These are phyloP conservation scores for Dothidotthia symphoricarpi DNA, from an alignment of 2,329 filamentous ascomycete genomes.

Conservation along the genomic window DNA sequence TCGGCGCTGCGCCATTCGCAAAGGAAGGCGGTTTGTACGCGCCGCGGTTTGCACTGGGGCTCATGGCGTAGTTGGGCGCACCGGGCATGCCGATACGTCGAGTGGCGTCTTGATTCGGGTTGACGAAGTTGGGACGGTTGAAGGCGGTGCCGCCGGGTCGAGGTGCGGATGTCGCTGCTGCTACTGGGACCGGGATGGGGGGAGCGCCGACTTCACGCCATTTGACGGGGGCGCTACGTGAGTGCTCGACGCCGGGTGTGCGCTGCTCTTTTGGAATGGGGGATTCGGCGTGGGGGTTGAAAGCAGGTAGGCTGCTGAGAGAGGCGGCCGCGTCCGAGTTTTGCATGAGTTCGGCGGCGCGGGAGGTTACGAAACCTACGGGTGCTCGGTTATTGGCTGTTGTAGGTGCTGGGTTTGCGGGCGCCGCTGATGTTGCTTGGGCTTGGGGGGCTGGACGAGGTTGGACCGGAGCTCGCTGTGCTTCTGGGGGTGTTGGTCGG, in stretches of 20 bases:
- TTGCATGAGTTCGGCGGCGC: slow-evolving; percentile 45
- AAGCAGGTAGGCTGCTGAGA: slow-evolving; percentile 39
- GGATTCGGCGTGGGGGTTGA: slow-evolving; percentile 51
- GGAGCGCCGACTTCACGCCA: slow-evolving; percentile 44
- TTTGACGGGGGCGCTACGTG: slow-evolving; percentile 69
- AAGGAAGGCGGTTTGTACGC: slow-evolving; percentile 48
- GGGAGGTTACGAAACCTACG: slow-evolving; percentile 49
- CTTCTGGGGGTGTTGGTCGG: slow-evolving; percentile 27
- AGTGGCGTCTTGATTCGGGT: slow-evolving; percentile 49
- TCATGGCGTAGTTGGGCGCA: slow-evolving; percentile 36
- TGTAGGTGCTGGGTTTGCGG: slow-evolving; percentile 15
- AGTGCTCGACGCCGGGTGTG: slow-evolving; percentile 83
- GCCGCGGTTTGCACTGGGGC: slow-evolving; percentile 46
- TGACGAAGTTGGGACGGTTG: slow-evolving; percentile 45
- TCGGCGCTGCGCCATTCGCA: slow-evolving; percentile 18
- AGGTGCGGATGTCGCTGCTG: slow-evolving; percentile 10
- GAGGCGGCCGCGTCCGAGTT: slow-evolving; percentile 30
- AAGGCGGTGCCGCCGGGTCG: slow-evolving; percentile 12
- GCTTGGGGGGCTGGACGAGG: slow-evolving; percentile 14
- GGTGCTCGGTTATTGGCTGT: slow-evolving; percentile 28
- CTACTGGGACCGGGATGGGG: slow-evolving; percentile 13
- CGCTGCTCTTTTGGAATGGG: slow-evolving; percentile 74
- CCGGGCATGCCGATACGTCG: slow-evolving; percentile 52
- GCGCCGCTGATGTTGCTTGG: slow-evolving; percentile 7
- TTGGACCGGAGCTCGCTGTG: slow-evolving; percentile 19